Evolutionary conservation across 805 yeast genomes (phyloP).

Genomic region (Peterozyma toletana): DNA sequence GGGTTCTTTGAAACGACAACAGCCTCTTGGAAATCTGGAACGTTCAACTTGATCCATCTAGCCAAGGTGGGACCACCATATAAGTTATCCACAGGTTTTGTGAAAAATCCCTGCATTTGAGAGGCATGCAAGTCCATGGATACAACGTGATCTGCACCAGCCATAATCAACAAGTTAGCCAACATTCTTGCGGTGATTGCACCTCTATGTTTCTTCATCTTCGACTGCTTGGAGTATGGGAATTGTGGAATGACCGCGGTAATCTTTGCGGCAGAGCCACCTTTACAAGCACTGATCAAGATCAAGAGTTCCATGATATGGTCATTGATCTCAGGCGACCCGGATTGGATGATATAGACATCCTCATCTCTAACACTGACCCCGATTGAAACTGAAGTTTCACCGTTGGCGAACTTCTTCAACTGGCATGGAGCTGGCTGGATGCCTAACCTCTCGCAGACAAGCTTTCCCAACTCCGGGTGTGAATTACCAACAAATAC

Average conservation of each 20-base stretch:
- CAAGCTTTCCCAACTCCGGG: constrained; percentile 86
- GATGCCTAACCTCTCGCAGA: constrained; percentile 86
- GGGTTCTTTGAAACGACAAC: constrained; percentile 99
- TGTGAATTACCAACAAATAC: constrained; percentile 96
- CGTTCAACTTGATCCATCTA: constrained; percentile 89
- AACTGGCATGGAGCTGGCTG: constrained; percentile 90
- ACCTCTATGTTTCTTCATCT: constrained; percentile 98
- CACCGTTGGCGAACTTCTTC: constrained; percentile 94
- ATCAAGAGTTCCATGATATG: constrained; percentile 95
- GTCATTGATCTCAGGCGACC: constrained; percentile 83
- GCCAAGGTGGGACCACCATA: constrained; percentile 97
- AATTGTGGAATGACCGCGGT: constrained; percentile 97
- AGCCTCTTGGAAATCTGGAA: constrained; percentile 77
- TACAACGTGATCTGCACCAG: constrained; percentile 98
- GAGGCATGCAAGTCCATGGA: constrained; percentile 96
- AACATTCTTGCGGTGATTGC: constrained; percentile 98
- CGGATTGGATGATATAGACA: constrained; percentile 87
- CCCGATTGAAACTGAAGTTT: constrained; percentile 93
- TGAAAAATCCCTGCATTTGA: constrained; percentile 98
- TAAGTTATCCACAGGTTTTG: constrained; percentile 93
- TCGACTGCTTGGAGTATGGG: constrained; percentile 94
- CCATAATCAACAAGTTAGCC: constrained; percentile 91
- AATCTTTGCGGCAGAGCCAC: constrained; percentile 96
- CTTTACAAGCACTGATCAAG: constrained; percentile 90
- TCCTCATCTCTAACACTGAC: constrained; percentile 96